Base-by-base conservation (phyloP, 2,329 filamentous ascomycete genomes). In the Penicillium thymicola region DNA sequence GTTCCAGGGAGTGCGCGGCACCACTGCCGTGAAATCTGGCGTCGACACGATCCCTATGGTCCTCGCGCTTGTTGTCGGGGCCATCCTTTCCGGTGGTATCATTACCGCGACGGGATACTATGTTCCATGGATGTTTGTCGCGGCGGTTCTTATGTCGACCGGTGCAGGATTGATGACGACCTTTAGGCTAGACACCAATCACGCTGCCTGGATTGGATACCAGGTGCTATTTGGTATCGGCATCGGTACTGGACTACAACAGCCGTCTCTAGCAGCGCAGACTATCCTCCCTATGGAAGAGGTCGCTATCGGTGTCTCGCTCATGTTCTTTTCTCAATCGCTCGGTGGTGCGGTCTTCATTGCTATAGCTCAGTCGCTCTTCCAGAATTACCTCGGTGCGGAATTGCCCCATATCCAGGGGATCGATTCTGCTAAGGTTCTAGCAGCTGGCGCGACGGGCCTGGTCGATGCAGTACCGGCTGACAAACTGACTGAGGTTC, bases 1-100 rank as follows among this genome's bases (percentile, higher is more conserved):
- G 71, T 80, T 81, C 63, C 78, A 81, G 59, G 77, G 75, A 5
- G 74, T 79, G 58, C 74, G 76, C 51, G 72, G 71, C 5, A 70
- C 70, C 13, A 69, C 70, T 4, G 77, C 78, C 7, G 72, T 76
- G 47, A 72, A 76, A 37, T 79, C 77, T 7, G 78, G 78, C 18
- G 78, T 81, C 47, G 74, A 74, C 50, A 72, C 68, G 46, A 62
- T 77, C 5, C 75, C 76, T 9, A 66, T 76, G 65, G 69, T 78
- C 21, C 58, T 78, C 2, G 59, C 71, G 0, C 56, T 73, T 3
- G 70, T 75, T 44, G 63, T 77, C 10, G 67, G 67, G 5, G 68
- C 70, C 30, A 67, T 76, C 4, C 25, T 70, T 7, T 62, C 66
- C 1, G 76, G 75, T 2, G 61, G 56, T 6, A 54, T 60, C 5